phyloP scores from a whole-genome alignment of 768 basidiomycete genomes.

The Termitomyces sp. region DNA sequence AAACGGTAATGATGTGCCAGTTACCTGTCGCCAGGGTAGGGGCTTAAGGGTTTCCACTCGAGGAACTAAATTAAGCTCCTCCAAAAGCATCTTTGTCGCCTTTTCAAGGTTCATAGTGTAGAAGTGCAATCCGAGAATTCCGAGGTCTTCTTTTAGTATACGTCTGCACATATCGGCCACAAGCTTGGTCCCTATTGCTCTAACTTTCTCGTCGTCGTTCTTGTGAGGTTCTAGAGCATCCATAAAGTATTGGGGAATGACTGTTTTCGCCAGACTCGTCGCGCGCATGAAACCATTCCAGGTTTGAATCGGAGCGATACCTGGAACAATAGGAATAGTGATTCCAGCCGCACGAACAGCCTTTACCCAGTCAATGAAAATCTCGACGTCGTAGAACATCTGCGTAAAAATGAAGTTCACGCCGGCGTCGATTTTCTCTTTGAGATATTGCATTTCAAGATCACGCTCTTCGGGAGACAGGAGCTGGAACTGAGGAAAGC shows the following conservation, averaged over 20 bases:
- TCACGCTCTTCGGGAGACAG: constrained; percentile 70
- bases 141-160: constrained; percentile 76
- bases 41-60: constrained; percentile 90
- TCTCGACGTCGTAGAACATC: constrained; percentile 92
- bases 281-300: constrained; percentile 93
- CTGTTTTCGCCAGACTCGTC: constrained; percentile 70
- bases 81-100: constrained; percentile 90
- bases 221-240: constrained; percentile 82
- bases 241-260: constrained; percentile 70
- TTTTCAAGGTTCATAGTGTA: constrained; percentile 98
- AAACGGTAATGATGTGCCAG: constrained; percentile 5
- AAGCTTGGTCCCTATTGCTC: constrained; percentile 88
- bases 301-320: constrained; percentile 93
- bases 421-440: constrained; percentile 88
- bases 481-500: constrained; percentile 81
- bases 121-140: constrained; percentile 88
- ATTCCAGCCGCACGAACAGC: constrained; percentile 80
- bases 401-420: constrained; percentile 95
- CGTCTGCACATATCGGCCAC: constrained; percentile 92
- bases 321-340: constrained; percentile 85
- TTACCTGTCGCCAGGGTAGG: constrained; percentile 93
- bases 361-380: constrained; percentile 92
- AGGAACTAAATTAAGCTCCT: constrained; percentile 87
- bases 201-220: constrained; percentile 90
- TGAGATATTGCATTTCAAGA: constrained; percentile 79